Conservation (phyloP, 495 filamentous ascomycete species). For the Penicillium herquei region DNA sequence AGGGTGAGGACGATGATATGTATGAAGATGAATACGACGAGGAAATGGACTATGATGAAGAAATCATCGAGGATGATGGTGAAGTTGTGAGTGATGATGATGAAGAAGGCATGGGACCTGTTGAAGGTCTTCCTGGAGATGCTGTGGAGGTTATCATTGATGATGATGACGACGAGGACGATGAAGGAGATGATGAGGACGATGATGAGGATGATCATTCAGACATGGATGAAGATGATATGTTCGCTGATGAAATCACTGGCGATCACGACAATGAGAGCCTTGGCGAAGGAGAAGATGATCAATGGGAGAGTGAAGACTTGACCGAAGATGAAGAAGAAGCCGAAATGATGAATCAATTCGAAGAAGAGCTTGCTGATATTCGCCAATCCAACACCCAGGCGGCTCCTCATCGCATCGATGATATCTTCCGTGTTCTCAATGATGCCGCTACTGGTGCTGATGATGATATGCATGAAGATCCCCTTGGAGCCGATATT, state of each 20-base stretch:
- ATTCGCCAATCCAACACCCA: constrained; percentile 63
- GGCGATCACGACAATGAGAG: constrained; percentile 66
- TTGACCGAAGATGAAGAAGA: constrained; percentile 56
- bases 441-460: constrained; percentile 37
- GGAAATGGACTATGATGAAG: constrained; percentile 88
- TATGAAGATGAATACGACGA: constrained; percentile 82
- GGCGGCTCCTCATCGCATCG: constrained; percentile 56
- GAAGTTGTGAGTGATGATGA: constrained; percentile 87
- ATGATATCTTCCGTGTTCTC: constrained; percentile 44
- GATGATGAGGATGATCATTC: constrained; percentile 63
- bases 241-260: constrained; percentile 54
- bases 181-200: constrained; percentile 40
- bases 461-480: constrained; percentile 35
- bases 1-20: constrained; percentile 80
- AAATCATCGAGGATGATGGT: constrained; percentile 70
- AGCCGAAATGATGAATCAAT: constrained; percentile 49
- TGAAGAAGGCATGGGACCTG: constrained; percentile 45
- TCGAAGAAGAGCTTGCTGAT: constrained; percentile 53
- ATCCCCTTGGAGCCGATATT: constrained; percentile 38
- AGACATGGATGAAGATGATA: constrained; percentile 54
- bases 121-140: constrained; percentile 83
- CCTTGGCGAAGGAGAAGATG: constrained; percentile 54
- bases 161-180: constrained; percentile 62
- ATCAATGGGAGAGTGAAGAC: constrained; percentile 61
- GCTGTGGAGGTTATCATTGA: constrained; percentile 83